A percentile compares a stretch with the other conserved stretches of the same genome.
phyloP scores from a whole-genome alignment of 148 eudicot genomes.

The Drosera capensis region DNA sequence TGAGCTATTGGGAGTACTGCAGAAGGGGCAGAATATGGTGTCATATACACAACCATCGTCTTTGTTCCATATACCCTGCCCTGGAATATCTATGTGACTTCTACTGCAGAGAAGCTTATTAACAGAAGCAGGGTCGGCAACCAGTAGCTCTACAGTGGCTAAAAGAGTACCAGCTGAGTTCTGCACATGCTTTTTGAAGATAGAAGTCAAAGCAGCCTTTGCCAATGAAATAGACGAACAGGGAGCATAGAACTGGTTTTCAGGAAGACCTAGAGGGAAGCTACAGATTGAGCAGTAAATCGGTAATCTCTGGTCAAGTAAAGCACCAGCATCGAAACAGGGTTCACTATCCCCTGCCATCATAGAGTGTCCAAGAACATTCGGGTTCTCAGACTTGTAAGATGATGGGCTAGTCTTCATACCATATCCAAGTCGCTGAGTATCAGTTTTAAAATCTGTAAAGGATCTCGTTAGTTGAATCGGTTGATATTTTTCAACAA shows the following conservation, averaged over 20 bases:
- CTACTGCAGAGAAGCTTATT: constrained; percentile 28
- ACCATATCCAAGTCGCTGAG: constrained; percentile 11
- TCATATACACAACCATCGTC: constrained; percentile 85
- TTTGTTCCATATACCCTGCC: constrained; percentile 71
- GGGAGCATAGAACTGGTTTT: constrained; percentile 26
- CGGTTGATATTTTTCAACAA: constrained; percentile 12
- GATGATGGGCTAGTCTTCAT: background rate
- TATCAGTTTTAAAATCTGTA: constrained; percentile 9
- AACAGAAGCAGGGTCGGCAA: constrained; percentile 37
- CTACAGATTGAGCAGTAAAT: constrained; percentile 56
- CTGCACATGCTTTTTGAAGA: constrained; percentile 17
- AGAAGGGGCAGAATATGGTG: constrained; percentile 54
- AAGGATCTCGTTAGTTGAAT: constrained; percentile 12
- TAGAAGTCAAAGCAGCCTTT: constrained; percentile 38
- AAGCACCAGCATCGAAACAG: constrained; percentile 9
- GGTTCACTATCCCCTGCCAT: constrained; percentile 11
- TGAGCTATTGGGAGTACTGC: constrained; percentile 24
- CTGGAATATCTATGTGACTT: constrained; percentile 20
- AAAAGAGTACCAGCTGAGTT: constrained; percentile 10
- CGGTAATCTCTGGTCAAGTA: constrained; percentile 22
- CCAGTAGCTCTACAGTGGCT: constrained; percentile 23
- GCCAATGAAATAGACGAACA: constrained; percentile 32
- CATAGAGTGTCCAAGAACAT: constrained; percentile 10
- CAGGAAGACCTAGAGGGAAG: constrained; percentile 50
- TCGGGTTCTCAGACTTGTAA: background rate